A percentile compares a stretch with the other conserved stretches of the same genome.
Evolutionary conservation across 768 basidiomycete genomes (phyloP).

Genomic region (Pleurotus giganteus): DNA sequence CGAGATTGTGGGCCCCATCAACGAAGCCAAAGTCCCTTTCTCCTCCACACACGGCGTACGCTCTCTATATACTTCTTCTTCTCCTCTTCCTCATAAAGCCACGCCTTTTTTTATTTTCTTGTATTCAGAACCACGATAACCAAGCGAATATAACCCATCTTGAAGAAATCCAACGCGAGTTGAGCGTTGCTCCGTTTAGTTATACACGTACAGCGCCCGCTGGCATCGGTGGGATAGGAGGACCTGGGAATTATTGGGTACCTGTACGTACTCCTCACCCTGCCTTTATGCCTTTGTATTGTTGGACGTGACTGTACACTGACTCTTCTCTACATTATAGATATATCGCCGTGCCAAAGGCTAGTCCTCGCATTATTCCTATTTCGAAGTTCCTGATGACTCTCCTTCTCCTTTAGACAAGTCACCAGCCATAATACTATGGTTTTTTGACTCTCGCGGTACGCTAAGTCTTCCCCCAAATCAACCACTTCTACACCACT

Average conservation of each 20-base stretch:
- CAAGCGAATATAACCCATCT: conserved; percentile 68
- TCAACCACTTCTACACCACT: background rate
- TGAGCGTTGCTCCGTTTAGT: conserved; percentile 50
- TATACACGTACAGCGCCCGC: conserved; percentile 62
- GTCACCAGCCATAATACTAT: conserved; percentile 55
- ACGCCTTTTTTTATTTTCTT: background rate
- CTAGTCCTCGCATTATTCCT: background rate
- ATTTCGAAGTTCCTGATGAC: background rate
- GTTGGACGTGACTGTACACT: background rate
- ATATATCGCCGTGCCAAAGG: conserved; percentile 35
- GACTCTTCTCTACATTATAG: conserved; percentile 22
- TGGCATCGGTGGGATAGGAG: conserved; percentile 61
- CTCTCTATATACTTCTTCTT: background rate
- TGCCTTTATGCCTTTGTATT: conserved; percentile 6
- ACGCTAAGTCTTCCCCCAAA: conserved; percentile 10
- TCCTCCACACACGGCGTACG: conserved; percentile 68
- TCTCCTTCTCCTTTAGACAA: conserved; percentile 28
- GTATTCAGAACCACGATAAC: conserved; percentile 67
- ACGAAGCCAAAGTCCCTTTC: conserved; percentile 56
- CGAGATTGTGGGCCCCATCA: conserved; percentile 59
- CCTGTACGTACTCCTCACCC: no score
- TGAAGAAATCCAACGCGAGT: conserved; percentile 65
- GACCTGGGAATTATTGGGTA: conserved; percentile 77
- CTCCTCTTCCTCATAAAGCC: no score
- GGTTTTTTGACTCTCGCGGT: conserved; percentile 82